Percentiles rank a stretch among this genome's conserved stretches.
phyloP scores from a whole-genome alignment of 176 grass and related monocot species.

The Carex myosuroides region DNA sequence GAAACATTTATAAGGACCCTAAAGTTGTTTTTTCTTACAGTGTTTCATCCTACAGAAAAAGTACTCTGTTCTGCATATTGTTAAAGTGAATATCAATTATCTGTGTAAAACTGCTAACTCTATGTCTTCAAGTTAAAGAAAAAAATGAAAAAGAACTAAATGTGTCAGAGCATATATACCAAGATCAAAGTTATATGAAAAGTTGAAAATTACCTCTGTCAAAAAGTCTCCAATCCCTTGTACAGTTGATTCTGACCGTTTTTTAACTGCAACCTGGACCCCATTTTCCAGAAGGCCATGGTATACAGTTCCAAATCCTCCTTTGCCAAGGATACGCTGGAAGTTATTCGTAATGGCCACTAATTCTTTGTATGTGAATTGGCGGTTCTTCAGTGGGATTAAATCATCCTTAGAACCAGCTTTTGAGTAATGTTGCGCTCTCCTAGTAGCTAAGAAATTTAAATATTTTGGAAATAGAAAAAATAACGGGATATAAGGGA shows the following conservation, averaged over 20 bases:
- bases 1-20: background rate
- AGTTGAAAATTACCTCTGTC: slow-evolving; percentile 42
- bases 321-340: slow-evolving; percentile 43
- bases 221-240: slow-evolving; percentile 61
- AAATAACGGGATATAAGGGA: background rate
- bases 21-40: too few relatives aligned
- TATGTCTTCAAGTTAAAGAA: background rate
- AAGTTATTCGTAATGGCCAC: slow-evolving; percentile 55
- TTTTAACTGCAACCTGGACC: slow-evolving; percentile 64
- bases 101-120: background rate
- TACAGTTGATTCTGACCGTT: slow-evolving; percentile 25
- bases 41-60: too few relatives aligned
- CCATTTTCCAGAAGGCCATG: slow-evolving; percentile 48
- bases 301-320: slow-evolving; percentile 70
- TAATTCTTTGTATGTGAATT: slow-evolving; percentile 64
- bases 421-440: background rate
- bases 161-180: background rate
- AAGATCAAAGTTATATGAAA: background rate
- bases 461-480: background rate
- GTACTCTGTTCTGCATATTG: background rate
- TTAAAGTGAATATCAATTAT: background rate
- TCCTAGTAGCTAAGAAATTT: slow-evolving; percentile 16
- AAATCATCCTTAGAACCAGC: background rate
- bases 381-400: slow-evolving; percentile 23
- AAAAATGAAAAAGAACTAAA: background rate